Conservation (phyloP, 371 early-diverging fungal genomes). For the Apophysomyces sp. region DNA sequence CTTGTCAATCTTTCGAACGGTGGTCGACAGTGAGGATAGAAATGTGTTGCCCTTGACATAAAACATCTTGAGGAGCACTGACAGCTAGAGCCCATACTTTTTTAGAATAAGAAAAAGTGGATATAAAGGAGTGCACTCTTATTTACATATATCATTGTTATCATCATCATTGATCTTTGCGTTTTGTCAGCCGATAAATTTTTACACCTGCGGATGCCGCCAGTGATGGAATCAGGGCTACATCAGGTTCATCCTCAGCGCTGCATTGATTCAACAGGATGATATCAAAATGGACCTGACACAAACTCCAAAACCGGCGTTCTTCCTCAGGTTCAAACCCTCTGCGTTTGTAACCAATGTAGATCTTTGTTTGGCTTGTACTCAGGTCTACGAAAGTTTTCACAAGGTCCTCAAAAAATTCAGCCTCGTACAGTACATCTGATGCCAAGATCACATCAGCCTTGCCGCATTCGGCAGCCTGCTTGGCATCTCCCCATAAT, state of each 20-base stretch:
- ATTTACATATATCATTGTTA: too few species aligned
- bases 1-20: background rate
- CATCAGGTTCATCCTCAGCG: conserved; percentile 10
- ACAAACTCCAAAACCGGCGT: conserved; percentile 42
- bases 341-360: conserved; percentile 60
- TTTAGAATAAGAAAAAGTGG: too few species aligned
- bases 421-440: conserved; percentile 59
- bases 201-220: conserved; percentile 29
- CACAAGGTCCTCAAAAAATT: conserved; percentile 46
- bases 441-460: conserved; percentile 61
- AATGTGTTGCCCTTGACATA: conserved; percentile 37
- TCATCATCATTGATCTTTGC: background rate
- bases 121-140: conserved; percentile 11
- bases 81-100: too few species aligned
- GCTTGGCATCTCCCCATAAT: conserved; percentile 32
- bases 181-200: conserved; percentile 26
- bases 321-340: conserved; percentile 42
- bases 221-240: conserved; percentile 21
- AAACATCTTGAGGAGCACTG: conserved; percentile 23
- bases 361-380: conserved; percentile 41
- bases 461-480: conserved; percentile 24
- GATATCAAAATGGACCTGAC: conserved; percentile 23
- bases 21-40: conserved; percentile 23
- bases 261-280: conserved; percentile 7
- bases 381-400: conserved; percentile 49